These are phyloP conservation scores for Phaeodactylum tricornutum DNA, from an alignment of 108 stramenopile genomes.

Conservation along the genomic window DNA sequence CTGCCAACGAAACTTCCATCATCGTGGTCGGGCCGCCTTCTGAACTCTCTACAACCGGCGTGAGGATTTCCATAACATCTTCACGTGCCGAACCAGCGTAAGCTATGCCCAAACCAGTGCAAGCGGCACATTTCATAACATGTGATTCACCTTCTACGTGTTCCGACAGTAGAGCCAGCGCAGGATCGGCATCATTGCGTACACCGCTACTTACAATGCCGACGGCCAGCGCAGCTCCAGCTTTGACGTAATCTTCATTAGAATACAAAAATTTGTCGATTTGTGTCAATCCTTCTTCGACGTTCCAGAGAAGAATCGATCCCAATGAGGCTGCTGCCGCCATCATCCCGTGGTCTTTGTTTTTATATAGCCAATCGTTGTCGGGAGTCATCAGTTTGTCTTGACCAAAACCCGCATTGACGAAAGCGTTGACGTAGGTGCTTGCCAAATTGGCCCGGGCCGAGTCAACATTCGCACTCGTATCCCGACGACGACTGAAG, in stretches of 20 bases:
- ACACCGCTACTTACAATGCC: constrained; percentile 93
- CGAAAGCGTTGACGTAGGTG: constrained; percentile 98
- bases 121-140: constrained; percentile 85
- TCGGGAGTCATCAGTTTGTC: constrained; percentile 91
- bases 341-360: constrained; percentile 99
- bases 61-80: constrained; percentile 89
- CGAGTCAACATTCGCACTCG: constrained; percentile 86
- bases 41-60: constrained; percentile 83
- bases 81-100: constrained; percentile 94
- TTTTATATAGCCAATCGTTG: constrained; percentile 92
- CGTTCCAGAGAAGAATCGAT: constrained; percentile 96
- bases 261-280: constrained; percentile 97
- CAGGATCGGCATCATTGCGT: constrained; percentile 96
- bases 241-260: constrained; percentile 93
- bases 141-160: constrained; percentile 78
- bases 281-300: constrained; percentile 97
- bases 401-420: constrained; percentile 95
- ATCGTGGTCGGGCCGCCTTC: constrained; percentile 52
- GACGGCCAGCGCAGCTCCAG: constrained; percentile 95
- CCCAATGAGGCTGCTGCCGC: constrained; percentile 96
- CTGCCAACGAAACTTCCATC: constrained; percentile 82
- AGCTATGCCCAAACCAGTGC: constrained; percentile 93
- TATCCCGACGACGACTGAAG: constrained; percentile 71
- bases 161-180: constrained; percentile 89
- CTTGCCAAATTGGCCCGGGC: constrained; percentile 98